Evolutionary conservation across 805 yeast species (phyloP), one percentile per base, ranked within the genome.

Genomic region (Blastobotrys americana): DNA sequence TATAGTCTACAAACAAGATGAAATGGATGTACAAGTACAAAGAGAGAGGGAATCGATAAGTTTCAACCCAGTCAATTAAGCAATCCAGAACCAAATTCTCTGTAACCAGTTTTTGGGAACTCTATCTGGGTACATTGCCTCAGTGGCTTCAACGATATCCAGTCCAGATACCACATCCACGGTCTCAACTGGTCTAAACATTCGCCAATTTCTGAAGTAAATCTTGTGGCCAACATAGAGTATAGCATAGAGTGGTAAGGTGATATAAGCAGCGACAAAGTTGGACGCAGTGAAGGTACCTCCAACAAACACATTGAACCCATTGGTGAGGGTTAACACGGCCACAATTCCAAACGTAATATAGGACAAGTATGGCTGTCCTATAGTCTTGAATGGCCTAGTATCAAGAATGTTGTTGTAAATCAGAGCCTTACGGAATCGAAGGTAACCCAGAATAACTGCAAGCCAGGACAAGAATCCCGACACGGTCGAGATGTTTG

Each of bases 251-350:
- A 76, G 69, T 28, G 82, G 84, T 40, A 82, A 57, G 0, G 87
- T 81, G 48, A 82, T 69, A 62, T 82, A 82, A 6, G 88, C 83
- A 27, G 89, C 88, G 41, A 82, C 64, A 54, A 82, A 82, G 59
- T 79, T 80, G 4, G 74, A 61, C 1, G 61, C 72, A 10, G 68
- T 70, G 69, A 79, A 80, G 41, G 62, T 55, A 22, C 56, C 59
- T 16, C 69, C 70, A 48, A 82, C 72, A 62, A 82, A 82, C 3
- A 77, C 81, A 2, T 74, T 80, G 57, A 79, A 83, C 45, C 89
- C 89, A 54, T 83, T 82, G n/a, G 88, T 81, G 38, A 83, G 42
- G 23, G 80, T 66, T 42, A 83, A 56, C n/a, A 83, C 23, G 3
- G 69, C 47, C 45, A 80, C 70, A 49, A 78, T 60, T 34, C 67